Evolutionary conservation across 1,284 basidiomycete species (phyloP).

Genomic region (Ceratobasidium sp.): DNA sequence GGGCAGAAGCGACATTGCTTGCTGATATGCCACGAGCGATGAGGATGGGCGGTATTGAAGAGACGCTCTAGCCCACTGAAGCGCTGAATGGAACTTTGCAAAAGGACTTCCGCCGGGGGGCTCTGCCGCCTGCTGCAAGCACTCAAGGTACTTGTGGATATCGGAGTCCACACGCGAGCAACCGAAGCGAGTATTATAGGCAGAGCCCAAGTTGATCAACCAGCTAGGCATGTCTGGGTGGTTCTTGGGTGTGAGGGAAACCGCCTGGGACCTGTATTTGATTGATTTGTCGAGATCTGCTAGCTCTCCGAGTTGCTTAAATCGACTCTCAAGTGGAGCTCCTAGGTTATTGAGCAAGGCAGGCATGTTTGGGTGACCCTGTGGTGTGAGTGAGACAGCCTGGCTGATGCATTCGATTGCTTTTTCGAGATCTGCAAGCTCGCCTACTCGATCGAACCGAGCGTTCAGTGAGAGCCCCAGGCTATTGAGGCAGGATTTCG

Average conservation of each 20-base stretch:
- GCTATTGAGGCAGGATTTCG: background rate
- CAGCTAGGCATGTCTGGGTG: conserved; percentile 12
- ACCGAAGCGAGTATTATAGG: background rate
- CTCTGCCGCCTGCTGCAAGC: background rate
- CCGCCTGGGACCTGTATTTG: background rate
- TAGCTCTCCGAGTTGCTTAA: background rate
- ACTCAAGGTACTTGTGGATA: background rate
- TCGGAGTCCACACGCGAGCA: background rate
- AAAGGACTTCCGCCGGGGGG: background rate
- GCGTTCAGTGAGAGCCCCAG: background rate
- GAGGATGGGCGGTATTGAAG: background rate
- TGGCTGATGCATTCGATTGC: background rate
- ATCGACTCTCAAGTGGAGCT: background rate
- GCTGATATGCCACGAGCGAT: background rate
- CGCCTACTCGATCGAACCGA: background rate
- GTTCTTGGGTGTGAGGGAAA: background rate
- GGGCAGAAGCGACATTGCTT: background rate
- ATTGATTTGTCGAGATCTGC: background rate
- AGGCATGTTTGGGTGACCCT: background rate
- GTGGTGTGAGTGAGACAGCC: background rate
- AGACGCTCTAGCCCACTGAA: background rate
- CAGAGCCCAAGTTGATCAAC: background rate
- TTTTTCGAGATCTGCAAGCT: background rate
- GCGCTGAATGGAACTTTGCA: background rate
- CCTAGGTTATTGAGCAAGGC: background rate